phyloP scores from a whole-genome alignment of 495 filamentous ascomycete genomes.

The Penicillium chermesinum region DNA sequence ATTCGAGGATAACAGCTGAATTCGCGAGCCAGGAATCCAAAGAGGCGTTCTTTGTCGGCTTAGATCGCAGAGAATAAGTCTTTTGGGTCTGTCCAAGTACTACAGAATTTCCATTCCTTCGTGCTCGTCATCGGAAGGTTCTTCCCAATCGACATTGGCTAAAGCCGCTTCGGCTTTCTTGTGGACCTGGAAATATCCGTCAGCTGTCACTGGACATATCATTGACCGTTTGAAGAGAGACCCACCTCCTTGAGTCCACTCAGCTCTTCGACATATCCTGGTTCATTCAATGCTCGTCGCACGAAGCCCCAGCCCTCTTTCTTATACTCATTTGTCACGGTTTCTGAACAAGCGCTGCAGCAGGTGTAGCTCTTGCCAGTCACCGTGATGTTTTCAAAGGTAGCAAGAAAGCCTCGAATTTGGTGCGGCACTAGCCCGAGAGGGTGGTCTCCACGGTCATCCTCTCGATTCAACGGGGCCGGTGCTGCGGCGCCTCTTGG shows the following conservation, averaged over 20 bases:
- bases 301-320: conserved; percentile 83
- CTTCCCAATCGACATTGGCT: conserved; percentile 58
- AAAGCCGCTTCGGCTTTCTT: conserved; percentile 66
- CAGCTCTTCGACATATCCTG: conserved; percentile 82
- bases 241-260: conserved; percentile 84
- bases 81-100: neutral
- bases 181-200: conserved; percentile 52
- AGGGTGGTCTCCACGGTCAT: conserved; percentile 64
- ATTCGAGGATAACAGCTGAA: conserved; percentile 3
- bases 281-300: conserved; percentile 74
- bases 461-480: conserved; percentile 49
- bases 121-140: conserved; percentile 47
- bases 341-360: conserved; percentile 86
- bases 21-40: conserved; percentile 66
- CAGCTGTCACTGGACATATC: neutral
- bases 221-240: neutral
- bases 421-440: conserved; percentile 88
- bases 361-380: conserved; percentile 78
- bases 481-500: conserved; percentile 55
- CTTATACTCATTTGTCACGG: conserved; percentile 65
- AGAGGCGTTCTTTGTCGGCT: conserved; percentile 80
- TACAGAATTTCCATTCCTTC: conserved; percentile 36
- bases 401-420: conserved; percentile 85
- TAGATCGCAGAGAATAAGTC: conserved; percentile 44
- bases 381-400: conserved; percentile 77